phyloP scores from a whole-genome alignment of 129 eudicot genomes.

The Chrysanthemum makinoi region DNA sequence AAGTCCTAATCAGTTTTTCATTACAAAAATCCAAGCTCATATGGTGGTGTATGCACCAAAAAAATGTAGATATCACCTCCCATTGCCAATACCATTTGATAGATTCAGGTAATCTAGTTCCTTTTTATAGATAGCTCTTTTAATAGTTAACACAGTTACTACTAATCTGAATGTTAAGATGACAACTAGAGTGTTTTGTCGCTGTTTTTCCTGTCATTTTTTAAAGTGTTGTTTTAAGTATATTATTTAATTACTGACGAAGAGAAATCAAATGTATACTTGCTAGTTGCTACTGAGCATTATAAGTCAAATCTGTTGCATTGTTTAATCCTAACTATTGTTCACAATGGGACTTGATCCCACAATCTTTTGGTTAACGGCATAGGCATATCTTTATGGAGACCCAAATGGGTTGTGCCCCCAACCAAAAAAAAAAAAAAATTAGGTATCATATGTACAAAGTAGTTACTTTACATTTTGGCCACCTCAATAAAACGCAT shows the following conservation, averaged over 20 bases:
- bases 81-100: no score
- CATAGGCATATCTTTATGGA: no score
- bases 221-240: background rate
- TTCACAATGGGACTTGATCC: no score
- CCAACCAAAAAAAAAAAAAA: no score
- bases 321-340: no score
- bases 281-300: no score
- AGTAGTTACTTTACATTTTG: no score
- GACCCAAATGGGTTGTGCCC: no score
- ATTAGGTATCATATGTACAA: no score
- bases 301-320: no score
- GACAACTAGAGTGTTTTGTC: background rate
- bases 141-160: background rate
- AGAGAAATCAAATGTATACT: background rate
- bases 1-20: background rate
- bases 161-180: background rate
- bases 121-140: background rate
- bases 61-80: background rate
- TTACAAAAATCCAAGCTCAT: background rate
- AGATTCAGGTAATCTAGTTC: background rate
- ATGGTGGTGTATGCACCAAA: background rate
- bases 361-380: no score
- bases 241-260: background rate
- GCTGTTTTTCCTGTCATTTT: background rate
- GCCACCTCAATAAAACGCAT: no score